phyloP scores from a whole-genome alignment of 1,139 yeast genomes.

The Komagataea norvegica region DNA sequence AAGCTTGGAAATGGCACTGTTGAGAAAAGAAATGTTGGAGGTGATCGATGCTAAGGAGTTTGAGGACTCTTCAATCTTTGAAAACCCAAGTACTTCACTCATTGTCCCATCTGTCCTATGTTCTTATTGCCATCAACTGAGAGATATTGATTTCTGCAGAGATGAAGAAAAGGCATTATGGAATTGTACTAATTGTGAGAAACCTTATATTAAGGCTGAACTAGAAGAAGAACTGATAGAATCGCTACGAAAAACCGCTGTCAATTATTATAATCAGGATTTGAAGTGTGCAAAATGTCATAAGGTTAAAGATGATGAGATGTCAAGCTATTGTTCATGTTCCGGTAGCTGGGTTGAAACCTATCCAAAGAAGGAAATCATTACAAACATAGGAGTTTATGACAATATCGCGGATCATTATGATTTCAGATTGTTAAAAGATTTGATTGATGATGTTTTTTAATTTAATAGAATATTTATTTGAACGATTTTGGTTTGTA shows the following conservation, averaged over 20 bases:
- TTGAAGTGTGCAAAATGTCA: slow-evolving; percentile 74
- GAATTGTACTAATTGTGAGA: slow-evolving; percentile 67
- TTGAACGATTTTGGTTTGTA: slow-evolving; percentile 2
- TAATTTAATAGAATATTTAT: slow-evolving; percentile 8
- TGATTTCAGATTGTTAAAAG: slow-evolving; percentile 55
- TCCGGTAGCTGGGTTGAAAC: slow-evolving; percentile 83
- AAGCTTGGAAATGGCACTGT: slow-evolving; percentile 64
- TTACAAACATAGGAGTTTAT: slow-evolving; percentile 44
- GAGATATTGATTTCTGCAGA: slow-evolving; percentile 80
- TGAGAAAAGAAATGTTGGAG: slow-evolving; percentile 69
- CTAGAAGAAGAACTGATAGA: slow-evolving; percentile 77
- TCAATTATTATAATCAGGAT: slow-evolving; percentile 75
- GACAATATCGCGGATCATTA: slow-evolving; percentile 56
- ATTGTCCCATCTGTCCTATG: slow-evolving; percentile 68
- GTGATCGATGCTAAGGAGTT: slow-evolving; percentile 82
- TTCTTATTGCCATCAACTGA: slow-evolving; percentile 67
- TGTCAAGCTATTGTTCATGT: slow-evolving; percentile 77
- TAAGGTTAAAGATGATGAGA: slow-evolving; percentile 58
- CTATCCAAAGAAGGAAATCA: slow-evolving; percentile 41
- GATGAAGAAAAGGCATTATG: slow-evolving; percentile 50
- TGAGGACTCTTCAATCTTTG: slow-evolving; percentile 69
- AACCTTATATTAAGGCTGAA: slow-evolving; percentile 58
- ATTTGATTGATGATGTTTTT: slow-evolving; percentile 36
- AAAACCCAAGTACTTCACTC: slow-evolving; percentile 70
- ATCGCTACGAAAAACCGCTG: slow-evolving; percentile 50